A percentile compares a stretch with the other conserved stretches of the same genome.
Evolutionary conservation across 345 rosid genomes (phyloP).

Genomic region (Citrus maxima): DNA sequence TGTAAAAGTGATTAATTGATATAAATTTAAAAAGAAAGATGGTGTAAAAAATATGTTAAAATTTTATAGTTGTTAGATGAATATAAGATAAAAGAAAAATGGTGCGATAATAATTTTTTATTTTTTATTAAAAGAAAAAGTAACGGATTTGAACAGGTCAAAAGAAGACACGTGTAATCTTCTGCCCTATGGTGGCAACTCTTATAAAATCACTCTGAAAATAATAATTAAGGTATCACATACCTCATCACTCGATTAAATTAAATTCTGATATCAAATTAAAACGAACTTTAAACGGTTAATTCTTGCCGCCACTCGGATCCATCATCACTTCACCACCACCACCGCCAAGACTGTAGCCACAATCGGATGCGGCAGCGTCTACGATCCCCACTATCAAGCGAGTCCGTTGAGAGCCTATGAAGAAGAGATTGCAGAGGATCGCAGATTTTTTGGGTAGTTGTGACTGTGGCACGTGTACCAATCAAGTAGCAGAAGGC

Average conservation of each 20-base stretch:
- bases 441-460: slow-evolving; percentile 33
- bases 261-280: neutral
- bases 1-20: too few species aligned
- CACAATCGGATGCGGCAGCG: neutral
- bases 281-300: slow-evolving; percentile 6
- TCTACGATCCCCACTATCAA: neutral
- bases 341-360: neutral
- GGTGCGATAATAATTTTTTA: too few species aligned
- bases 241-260: too few species aligned
- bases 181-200: too few species aligned
- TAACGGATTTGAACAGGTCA: too few species aligned
- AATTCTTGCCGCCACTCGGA: slow-evolving; percentile 21
- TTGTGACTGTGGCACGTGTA: slow-evolving; percentile 26
- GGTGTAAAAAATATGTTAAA: too few species aligned
- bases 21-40: too few species aligned
- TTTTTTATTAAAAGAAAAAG: too few species aligned
- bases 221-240: too few species aligned
- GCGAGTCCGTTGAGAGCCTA: slow-evolving; percentile 14
- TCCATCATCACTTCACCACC: neutral
- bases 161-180: too few species aligned
- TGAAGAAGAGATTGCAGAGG: slow-evolving; percentile 40
- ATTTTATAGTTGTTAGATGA: too few species aligned
- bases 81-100: rapidly evolving
- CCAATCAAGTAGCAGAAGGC: slow-evolving; percentile 10
- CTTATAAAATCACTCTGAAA: too few species aligned